Conservation (phyloP, 2,329 filamentous ascomycete genomes). For the Phialemoniopsis sp. region DNA sequence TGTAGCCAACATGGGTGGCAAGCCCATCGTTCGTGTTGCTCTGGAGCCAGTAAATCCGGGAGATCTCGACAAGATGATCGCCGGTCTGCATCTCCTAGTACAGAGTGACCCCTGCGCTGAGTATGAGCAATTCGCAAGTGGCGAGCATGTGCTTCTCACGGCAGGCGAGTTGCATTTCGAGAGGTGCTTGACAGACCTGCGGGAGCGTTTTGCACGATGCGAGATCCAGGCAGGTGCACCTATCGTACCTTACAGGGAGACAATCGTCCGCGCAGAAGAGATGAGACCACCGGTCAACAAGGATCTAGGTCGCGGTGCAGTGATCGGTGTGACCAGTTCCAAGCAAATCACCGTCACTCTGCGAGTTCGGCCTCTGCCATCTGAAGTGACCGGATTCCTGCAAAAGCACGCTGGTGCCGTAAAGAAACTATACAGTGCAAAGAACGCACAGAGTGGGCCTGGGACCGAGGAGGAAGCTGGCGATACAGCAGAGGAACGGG, state of each 20-base stretch:
- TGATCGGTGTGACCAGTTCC: slow-evolving; percentile 72
- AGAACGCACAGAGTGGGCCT: slow-evolving; percentile 18
- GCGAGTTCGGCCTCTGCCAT: slow-evolving; percentile 73
- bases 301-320: slow-evolving; percentile 78
- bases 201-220: slow-evolving; percentile 88
- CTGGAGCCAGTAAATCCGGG: slow-evolving; percentile 89
- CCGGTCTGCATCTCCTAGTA: slow-evolving; percentile 78
- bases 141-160: slow-evolving; percentile 91
- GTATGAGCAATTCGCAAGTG: slow-evolving; percentile 88
- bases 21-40: slow-evolving; percentile 92
- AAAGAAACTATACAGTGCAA: slow-evolving; percentile 44
- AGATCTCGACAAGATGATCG: slow-evolving; percentile 93
- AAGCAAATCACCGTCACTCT: slow-evolving; percentile 80
- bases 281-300: slow-evolving; percentile 88
- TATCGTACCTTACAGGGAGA: slow-evolving; percentile 94
- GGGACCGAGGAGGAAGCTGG: neutral
- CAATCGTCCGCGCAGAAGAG: slow-evolving; percentile 80
- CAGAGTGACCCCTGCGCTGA: slow-evolving; percentile 95
- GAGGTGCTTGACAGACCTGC: slow-evolving; percentile 85
- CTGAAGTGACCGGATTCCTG: slow-evolving; percentile 78
- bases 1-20: slow-evolving; percentile 68
- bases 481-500: slow-evolving; percentile 24
- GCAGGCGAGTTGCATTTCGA: slow-evolving; percentile 94
- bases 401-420: slow-evolving; percentile 75
- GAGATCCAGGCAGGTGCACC: slow-evolving; percentile 92